Percentiles rank a stretch among this genome's conserved stretches.
Conservation (phyloP, 2,329 filamentous ascomycete species). For the Sordariomycetes sp. region DNA sequence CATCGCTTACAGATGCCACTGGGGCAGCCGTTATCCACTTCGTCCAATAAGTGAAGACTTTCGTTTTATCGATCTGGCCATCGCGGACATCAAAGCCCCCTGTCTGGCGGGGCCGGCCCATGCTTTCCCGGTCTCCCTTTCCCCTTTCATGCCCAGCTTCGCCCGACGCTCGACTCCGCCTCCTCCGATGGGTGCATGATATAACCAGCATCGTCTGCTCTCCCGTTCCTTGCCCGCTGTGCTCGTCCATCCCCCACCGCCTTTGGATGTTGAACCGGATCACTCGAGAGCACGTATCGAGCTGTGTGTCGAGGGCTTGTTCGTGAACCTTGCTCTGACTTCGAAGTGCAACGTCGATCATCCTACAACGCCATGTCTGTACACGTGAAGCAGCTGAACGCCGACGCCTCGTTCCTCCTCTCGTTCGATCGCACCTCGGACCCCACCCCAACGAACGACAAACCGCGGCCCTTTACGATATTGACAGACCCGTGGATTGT, state of each 20-base stretch:
- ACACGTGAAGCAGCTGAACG: slow-evolving; percentile 52
- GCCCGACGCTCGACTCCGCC: not conserved
- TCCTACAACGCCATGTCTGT: slow-evolving; percentile 40
- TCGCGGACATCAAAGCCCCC: not conserved
- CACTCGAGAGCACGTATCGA: not conserved
- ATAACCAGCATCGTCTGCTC: not conserved
- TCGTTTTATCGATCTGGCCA: not conserved
- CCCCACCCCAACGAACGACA: slow-evolving; percentile 20
- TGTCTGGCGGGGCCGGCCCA: not conserved
- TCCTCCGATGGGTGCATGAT: not conserved
- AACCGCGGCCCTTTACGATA: slow-evolving; percentile 48
- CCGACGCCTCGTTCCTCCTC: slow-evolving; percentile 54
- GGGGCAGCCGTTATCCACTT: not conserved
- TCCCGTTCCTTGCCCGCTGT: not conserved
- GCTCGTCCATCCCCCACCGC: not conserved
- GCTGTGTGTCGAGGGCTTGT: not conserved
- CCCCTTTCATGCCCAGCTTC: not conserved
- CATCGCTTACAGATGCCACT: not conserved
- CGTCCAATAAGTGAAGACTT: not conserved
- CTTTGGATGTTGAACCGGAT: not conserved
- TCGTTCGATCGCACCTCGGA: slow-evolving; percentile 46
- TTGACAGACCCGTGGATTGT: slow-evolving; percentile 64
- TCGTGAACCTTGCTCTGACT: not conserved
- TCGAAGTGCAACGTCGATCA: not conserved
- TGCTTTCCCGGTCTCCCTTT: not conserved